Evolutionary conservation across 108 stramenopile genomes (phyloP).

Genomic region (Parietichytrium sp.): DNA sequence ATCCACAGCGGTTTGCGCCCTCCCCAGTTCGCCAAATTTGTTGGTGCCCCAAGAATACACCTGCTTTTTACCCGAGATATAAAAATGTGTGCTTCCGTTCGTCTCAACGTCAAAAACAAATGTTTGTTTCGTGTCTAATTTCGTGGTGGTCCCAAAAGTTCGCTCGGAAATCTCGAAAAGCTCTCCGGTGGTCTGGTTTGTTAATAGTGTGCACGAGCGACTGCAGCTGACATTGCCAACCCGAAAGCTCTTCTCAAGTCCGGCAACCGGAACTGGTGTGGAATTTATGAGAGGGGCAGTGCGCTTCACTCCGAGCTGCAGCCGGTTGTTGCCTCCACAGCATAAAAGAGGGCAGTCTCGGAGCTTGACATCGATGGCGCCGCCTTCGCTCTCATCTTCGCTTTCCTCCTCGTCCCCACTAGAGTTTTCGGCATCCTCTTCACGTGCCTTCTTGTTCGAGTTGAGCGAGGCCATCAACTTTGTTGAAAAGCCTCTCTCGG

Average conservation of each 20-base stretch:
- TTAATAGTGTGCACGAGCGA: background rate
- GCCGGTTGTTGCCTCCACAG: too few species aligned
- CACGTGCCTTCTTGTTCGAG: too few species aligned
- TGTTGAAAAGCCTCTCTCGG: too few species aligned
- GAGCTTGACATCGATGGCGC: too few species aligned
- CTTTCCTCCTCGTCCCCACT: too few species aligned
- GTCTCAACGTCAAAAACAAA: background rate
- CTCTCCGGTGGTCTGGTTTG: constrained; percentile 1
- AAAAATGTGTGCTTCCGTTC: background rate
- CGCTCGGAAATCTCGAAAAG: background rate
- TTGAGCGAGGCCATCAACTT: too few species aligned
- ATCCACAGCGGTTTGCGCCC: background rate
- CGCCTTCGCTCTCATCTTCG: too few species aligned
- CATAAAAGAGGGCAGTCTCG: too few species aligned
- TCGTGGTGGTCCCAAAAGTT: background rate
- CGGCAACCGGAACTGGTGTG: too few species aligned
- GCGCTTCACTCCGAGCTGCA: too few species aligned
- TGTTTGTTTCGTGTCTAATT: background rate
- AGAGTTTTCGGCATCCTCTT: too few species aligned
- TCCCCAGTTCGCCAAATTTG: background rate
- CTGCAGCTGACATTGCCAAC: background rate
- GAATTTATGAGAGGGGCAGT: too few species aligned
- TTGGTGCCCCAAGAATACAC: background rate
- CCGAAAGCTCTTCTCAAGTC: background rate
- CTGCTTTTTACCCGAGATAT: background rate